phyloP scores from a whole-genome alignment of 176 grass and related monocot genomes.

The Thinopyrum elongatum region DNA sequence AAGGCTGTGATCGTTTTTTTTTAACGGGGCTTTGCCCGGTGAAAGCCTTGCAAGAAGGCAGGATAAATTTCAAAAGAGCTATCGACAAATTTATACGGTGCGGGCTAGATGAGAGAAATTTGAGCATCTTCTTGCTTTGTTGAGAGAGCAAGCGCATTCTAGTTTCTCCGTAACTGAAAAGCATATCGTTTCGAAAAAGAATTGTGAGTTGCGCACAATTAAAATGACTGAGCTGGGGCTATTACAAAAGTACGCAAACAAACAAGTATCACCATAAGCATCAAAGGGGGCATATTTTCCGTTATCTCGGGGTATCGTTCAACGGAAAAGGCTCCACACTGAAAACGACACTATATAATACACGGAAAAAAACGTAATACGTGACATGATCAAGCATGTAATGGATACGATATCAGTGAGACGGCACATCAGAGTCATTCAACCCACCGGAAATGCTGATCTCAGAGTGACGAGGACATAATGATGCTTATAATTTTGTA shows the following conservation, averaged over 20 bases:
- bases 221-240: too few species aligned
- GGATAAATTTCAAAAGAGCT: too few species aligned
- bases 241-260: not conserved
- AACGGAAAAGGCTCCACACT: not conserved
- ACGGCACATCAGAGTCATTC: not conserved
- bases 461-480: not conserved
- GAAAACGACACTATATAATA: not conserved
- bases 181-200: too few species aligned
- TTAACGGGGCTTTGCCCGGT: too few species aligned
- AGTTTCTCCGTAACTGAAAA: too few species aligned
- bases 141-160: too few species aligned
- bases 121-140: too few species aligned
- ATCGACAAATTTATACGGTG: too few species aligned
- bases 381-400: constrained; percentile 2
- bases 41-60: too few species aligned
- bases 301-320: not conserved
- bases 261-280: not conserved
- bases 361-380: not conserved
- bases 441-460: not conserved
- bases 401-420: not conserved
- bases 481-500: not conserved
- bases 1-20: not conserved
- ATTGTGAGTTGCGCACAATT: too few species aligned
- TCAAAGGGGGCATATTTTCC: not conserved
- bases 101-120: not conserved